Evolutionary conservation across 306 rosid species (phyloP), one percentile per base, ranked within the genome.

Genomic region (Luffa acutangula): DNA sequence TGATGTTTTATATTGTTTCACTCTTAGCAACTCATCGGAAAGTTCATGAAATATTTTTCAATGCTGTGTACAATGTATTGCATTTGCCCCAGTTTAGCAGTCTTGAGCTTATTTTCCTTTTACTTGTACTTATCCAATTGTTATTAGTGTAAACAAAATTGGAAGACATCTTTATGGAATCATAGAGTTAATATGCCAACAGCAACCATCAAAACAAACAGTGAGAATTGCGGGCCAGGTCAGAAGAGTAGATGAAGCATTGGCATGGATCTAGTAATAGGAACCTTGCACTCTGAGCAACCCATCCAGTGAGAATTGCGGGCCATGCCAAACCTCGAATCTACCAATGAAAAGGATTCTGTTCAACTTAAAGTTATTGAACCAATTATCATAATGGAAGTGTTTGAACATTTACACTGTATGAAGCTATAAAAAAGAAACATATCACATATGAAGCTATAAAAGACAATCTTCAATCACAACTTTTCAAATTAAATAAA

Each of bases 281-380:
- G 75, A 77, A 91, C 97, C 97, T 91, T 83, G 97, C 97, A 88
- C 97, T 89, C 49, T 91, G 97, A 79, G 93, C 85, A 85, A 91
- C 87, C 84, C 82, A 84, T 78, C 94, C 97, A 78, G 85, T 77
- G 83, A 91, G 97, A 84, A 89, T 70, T 63, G 89, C 93, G 20
- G 97, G 93, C 97, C 97, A 91, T 60, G 97, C 93, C 85, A 91
- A 89, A 77, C 93, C 91, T 71, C 97, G 88, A 85, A 91, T 86
- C 93, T 90, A 83, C 72, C 86, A 82, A 65, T 1, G 74, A 10
- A 89, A 87, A 82, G 56, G 34, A 59, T 21, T 54, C 15, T 33
- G 66, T 81, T 81, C 52, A 81, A 49, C 69, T 76, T 33, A 52
- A 78, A 76, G 53, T 71, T 74, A 58, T 79, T 49, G 59, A 79